Evolutionary conservation across 768 basidiomycete species (phyloP).

Genomic region (Neoboletus brunneissimus): DNA sequence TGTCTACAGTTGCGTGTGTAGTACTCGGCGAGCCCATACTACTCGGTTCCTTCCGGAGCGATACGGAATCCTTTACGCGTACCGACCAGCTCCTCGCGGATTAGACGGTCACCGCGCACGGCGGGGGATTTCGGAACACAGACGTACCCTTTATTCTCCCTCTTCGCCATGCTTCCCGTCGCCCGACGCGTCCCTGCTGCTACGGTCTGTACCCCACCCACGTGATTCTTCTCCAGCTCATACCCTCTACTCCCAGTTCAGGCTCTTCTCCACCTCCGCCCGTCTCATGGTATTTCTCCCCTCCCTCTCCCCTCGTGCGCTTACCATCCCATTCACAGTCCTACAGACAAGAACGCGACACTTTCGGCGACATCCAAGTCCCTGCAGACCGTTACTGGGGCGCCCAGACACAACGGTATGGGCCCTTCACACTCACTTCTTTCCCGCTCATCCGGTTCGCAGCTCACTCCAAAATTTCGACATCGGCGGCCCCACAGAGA

Average conservation of each 20-base stretch:
- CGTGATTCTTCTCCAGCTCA: constrained; percentile 19
- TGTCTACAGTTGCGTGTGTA: no score
- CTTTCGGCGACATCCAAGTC: constrained; percentile 93
- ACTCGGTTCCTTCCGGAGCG: not conserved
- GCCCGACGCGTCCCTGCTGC: constrained; percentile 3
- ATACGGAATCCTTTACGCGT: not conserved
- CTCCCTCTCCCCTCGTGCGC: not conserved
- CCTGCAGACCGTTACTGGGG: constrained; percentile 93
- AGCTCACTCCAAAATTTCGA: constrained; percentile 97
- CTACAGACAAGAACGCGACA: constrained; percentile 84
- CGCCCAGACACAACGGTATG: constrained; percentile 92
- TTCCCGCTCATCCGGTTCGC: constrained; percentile 9
- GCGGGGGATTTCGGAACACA: constrained; percentile 13
- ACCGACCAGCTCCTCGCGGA: no score
- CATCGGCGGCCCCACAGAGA: constrained; percentile 92
- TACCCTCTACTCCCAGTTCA: not conserved
- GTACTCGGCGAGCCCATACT: no score
- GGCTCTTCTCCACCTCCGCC: constrained; percentile 31
- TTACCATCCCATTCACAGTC: constrained; percentile 38
- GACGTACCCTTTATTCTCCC: not conserved
- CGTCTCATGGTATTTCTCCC: constrained; percentile 35
- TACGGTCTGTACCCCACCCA: constrained; percentile 13
- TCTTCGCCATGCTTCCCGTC: constrained; percentile 14
- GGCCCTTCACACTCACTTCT: not conserved
- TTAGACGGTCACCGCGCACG: not conserved